Base-by-base conservation (phyloP, 83 land plant genomes). In the Diphasiastrum complanatum region DNA sequence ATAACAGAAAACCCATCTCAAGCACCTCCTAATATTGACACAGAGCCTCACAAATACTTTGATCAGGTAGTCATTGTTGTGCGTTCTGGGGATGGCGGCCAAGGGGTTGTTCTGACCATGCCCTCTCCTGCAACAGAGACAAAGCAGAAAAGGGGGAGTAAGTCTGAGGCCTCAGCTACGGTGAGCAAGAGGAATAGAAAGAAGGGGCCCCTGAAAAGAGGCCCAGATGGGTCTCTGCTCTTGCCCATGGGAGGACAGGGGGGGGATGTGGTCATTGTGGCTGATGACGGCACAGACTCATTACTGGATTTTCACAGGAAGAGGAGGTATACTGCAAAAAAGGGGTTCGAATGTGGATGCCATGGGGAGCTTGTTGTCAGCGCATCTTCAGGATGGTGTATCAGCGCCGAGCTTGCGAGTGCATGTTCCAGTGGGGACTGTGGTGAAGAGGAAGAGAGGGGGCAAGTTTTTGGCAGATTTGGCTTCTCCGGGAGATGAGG, bases 191-290 rank as follows among this genome's bases (percentile, higher is more conserved):
- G 20, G 80, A 79, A 55, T 41, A 67, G 69, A 66, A 77, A 75
- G 70, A 70, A 67, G 22, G 72, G 81, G 34, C 60, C 75, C 2
- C 78, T 60, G 46, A 84, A 72, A 50, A 79, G 87, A 75, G 85
- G 81, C 53, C 72, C 83, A 37, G 91, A 92, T 73, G 97, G 97
- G 0, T 80, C 84, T 0, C 70, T 92, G 47, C 73, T 88, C 33
- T 70, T 92, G 43, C 97, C 97, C 26, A 73, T 88, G 82, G 97
- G 91, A 41, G 97, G 97, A 18, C 96, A 81, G 58, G 97, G 97
- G 14, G 97, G 91, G 1, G 97, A 88, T 72, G 88, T 92, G 0
- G 73, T 88, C 3, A 73, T 92, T 12, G 93, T 76, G 63, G 96
- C 96, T 1, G 91, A 88, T 61, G 96, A 83, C 74, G 69, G 79